Base-by-base conservation (phyloP, 345 rosid genomes). In the Gossypium longicalyx region DNA sequence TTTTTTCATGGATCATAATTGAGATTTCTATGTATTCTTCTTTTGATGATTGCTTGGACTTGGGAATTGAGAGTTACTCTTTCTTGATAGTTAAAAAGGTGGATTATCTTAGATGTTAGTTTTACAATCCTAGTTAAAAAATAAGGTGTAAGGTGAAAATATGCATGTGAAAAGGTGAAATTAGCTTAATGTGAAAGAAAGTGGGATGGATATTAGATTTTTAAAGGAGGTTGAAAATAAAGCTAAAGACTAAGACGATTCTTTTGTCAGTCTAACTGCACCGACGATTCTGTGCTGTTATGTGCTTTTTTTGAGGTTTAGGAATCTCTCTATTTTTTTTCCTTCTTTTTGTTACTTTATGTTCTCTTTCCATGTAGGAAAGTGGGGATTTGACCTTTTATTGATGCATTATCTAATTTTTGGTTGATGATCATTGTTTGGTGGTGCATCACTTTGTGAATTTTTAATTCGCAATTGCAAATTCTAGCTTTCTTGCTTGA, bases 271-370 rank as follows among this genome's bases (percentile, higher is more conserved):
- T 76, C 77, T 71, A 64, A 51, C 66, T 41, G 20, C 80, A 76
- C 82, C 77, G 84, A 82, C 84, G 57, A 48, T 64, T 73, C 70
- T 20, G 58, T 34, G 74, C 12, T 73, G 52, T 25, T 52, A 13
- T 70, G 59, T 79, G 7, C 71, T 34, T 65, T 70, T 65, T 73
- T 44, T 17, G 43, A 25, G 23, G 70, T 72, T 82, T 78, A 77
- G 80, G 83, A 82, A 81, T 84, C 88, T 73, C 62, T 74, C 23
- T 29, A 1, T 73, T 73, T n/a, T 74, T 27, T 75, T 13, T 27
- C 12, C 6, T 59, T 59, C 17, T 59, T 52, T 57, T 80, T 5
- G 41, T 34, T 34, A 34, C 41, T 69, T 57, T 13, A 64, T 73
- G 67, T 69, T 81, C 65, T 17, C 67, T 60, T 83, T 82, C 74